Evolutionary conservation across 768 basidiomycete genomes (phyloP).

Genomic region (Lactarius psammicola): DNA sequence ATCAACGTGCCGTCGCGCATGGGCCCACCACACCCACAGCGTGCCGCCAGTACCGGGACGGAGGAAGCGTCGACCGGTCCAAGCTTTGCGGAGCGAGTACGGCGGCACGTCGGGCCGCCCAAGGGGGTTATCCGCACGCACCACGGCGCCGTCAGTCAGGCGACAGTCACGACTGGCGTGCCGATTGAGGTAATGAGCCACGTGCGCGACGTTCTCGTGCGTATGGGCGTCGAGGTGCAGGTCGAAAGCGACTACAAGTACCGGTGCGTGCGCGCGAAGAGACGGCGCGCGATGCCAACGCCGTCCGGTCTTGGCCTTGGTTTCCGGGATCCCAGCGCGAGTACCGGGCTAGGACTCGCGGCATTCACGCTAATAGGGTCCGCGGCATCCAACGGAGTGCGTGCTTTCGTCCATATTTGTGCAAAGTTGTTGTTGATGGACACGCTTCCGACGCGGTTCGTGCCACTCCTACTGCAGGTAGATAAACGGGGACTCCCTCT

Average conservation of each 20-base stretch:
- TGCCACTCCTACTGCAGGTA: slow-evolving; percentile 48
- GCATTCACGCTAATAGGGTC: slow-evolving; percentile 77
- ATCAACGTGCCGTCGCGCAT: slow-evolving; percentile 15
- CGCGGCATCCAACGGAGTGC: slow-evolving; percentile 82
- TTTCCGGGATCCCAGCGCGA: slow-evolving; percentile 40
- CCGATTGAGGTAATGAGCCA: slow-evolving; percentile 89
- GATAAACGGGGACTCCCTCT: slow-evolving; percentile 87
- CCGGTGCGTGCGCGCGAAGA: slow-evolving; percentile 78
- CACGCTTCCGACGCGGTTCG: background rate
- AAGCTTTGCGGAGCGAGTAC: slow-evolving; percentile 35
- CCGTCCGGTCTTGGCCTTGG: slow-evolving; percentile 40
- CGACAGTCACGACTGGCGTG: slow-evolving; percentile 77
- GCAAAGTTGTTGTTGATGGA: slow-evolving; percentile 1
- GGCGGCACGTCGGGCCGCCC: slow-evolving; percentile 35
- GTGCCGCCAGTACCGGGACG: slow-evolving; percentile 17
- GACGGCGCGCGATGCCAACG: slow-evolving; percentile 39
- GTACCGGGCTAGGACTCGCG: slow-evolving; percentile 52
- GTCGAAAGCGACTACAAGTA: slow-evolving; percentile 90
- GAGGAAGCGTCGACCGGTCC: slow-evolving; percentile 15
- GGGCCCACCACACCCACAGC: slow-evolving; percentile 20
- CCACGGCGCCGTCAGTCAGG: slow-evolving; percentile 89
- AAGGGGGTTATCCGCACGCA: slow-evolving; percentile 72
- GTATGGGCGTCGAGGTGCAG: slow-evolving; percentile 89
- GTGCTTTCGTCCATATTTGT: slow-evolving; percentile 36
- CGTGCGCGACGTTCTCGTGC: slow-evolving; percentile 72